Percentiles rank a stretch among this genome's conserved stretches.
Conservation (phyloP, 495 filamentous ascomycete species). For the Aspergillus asperescens region DNA sequence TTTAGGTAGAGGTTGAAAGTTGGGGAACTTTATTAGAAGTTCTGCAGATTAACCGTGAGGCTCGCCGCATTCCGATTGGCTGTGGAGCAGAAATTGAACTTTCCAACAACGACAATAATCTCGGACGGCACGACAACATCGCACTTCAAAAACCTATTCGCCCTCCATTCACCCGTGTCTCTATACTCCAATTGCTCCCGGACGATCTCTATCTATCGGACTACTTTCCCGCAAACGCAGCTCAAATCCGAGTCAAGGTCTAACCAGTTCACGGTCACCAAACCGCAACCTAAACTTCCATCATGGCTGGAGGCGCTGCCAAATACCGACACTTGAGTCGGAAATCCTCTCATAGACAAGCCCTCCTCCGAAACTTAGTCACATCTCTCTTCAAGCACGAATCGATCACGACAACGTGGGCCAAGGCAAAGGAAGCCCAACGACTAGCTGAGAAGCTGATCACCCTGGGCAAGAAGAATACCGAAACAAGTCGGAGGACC, state of each 20-base stretch:
- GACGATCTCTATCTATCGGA: neutral
- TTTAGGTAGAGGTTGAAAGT: neutral
- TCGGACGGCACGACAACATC: neutral
- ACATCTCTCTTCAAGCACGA: constrained; percentile 93
- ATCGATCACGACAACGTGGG: constrained; percentile 88
- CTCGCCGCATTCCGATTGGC: constrained; percentile 43
- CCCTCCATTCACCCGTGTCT: neutral
- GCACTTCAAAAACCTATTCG: neutral
- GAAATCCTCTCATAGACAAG: constrained; percentile 77
- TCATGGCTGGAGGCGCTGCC: constrained; percentile 73
- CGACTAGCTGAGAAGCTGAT: constrained; percentile 88
- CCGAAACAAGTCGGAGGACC: constrained; percentile 61
- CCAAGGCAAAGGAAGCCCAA: constrained; percentile 96
- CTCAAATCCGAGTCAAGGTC: neutral
- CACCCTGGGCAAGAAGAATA: constrained; percentile 86
- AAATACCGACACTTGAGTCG: constrained; percentile 87
- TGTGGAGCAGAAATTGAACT: constrained; percentile 28
- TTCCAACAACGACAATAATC: constrained; percentile 9
- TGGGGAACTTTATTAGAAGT: neutral
- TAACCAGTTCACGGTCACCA: neutral
- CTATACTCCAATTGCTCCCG: neutral
- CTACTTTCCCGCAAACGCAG: neutral
- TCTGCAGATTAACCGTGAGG: constrained; percentile 23
- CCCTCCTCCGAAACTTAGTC: constrained; percentile 91
- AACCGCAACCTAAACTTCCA: neutral